Conservation (phyloP, 306 rosid genomes). For the Ormosia semicastrata region DNA sequence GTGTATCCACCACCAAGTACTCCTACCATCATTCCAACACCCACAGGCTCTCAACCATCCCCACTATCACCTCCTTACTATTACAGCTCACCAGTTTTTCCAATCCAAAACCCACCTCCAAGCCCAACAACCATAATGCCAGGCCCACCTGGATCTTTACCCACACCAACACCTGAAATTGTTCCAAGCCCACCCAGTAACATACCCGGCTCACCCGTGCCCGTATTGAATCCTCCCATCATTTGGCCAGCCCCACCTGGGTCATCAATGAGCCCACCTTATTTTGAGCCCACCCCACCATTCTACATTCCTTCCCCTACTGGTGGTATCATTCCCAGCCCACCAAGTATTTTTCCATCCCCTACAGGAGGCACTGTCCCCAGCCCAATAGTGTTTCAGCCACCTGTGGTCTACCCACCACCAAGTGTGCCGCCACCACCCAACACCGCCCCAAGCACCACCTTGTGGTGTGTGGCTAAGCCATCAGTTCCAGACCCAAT, state of each 20-base stretch:
- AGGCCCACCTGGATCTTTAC: slow-evolving; percentile 33
- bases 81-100: slow-evolving; percentile 51
- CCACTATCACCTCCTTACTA: slow-evolving; percentile 39
- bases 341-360: slow-evolving; percentile 46
- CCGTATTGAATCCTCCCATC: slow-evolving; percentile 36
- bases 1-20: slow-evolving; percentile 61
- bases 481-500: slow-evolving; percentile 96
- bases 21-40: slow-evolving; percentile 54
- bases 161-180: slow-evolving; percentile 35
- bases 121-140: slow-evolving; percentile 31
- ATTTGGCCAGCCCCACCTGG: slow-evolving; percentile 40
- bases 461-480: slow-evolving; percentile 96
- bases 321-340: slow-evolving; percentile 42
- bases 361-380: slow-evolving; percentile 54
- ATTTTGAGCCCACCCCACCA: slow-evolving; percentile 53
- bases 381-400: slow-evolving; percentile 64
- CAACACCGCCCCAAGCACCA: slow-evolving; percentile 27
- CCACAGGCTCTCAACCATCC: slow-evolving; percentile 36
- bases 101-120: slow-evolving; percentile 52
- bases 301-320: slow-evolving; percentile 46
- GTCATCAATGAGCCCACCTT: slow-evolving; percentile 43
- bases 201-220: slow-evolving; percentile 37
- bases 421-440: slow-evolving; percentile 71
- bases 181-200: slow-evolving; percentile 30
- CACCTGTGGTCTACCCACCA: slow-evolving; percentile 83